Percentiles rank a stretch among this genome's conserved stretches.
Conservation (phyloP, 2,329 filamentous ascomycete genomes). For the Arthrobotrys conoides region DNA sequence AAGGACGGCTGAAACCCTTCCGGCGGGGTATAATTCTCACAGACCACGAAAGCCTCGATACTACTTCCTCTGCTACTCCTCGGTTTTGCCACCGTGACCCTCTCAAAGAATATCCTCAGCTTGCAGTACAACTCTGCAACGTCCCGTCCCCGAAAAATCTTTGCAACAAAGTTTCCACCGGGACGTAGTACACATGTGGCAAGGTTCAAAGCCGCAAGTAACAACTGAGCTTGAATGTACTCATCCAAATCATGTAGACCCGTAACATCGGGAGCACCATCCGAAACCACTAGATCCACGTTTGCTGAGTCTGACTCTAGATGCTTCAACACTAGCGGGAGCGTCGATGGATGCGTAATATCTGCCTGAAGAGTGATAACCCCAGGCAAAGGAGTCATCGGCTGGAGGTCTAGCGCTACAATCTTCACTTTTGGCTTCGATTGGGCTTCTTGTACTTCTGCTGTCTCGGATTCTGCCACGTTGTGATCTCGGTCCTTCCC, state of each 20-base stretch:
- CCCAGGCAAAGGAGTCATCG: conserved; percentile 92
- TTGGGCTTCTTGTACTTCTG: conserved; percentile 69
- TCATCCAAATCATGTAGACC: conserved; percentile 97
- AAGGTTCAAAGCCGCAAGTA: conserved; percentile 93
- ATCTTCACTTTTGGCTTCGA: conserved; percentile 78
- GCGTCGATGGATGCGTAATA: conserved; percentile 96
- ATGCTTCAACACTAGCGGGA: conserved; percentile 87
- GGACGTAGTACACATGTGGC: conserved; percentile 92
- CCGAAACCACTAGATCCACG: conserved; percentile 93
- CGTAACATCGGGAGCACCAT: conserved; percentile 96
- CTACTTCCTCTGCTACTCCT: conserved; percentile 95
- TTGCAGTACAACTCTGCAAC: conserved; percentile 97
- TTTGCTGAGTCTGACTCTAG: conserved; percentile 78
- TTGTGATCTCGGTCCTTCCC: conserved; percentile 63
- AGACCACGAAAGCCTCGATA: conserved; percentile 96
- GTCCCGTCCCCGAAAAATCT: conserved; percentile 95
- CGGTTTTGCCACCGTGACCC: conserved; percentile 92
- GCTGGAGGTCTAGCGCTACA: conserved; percentile 94
- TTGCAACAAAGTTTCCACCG: conserved; percentile 96
- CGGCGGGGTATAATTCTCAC: conserved; percentile 87
- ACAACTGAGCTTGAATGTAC: conserved; percentile 94
- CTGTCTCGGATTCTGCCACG: conserved; percentile 67
- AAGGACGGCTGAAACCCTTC: conserved; percentile 81
- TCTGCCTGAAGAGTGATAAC: conserved; percentile 94
- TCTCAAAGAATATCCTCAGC: conserved; percentile 88